phyloP scores from a whole-genome alignment of 2,329 filamentous ascomycete genomes.

The Zarea fungicola region DNA sequence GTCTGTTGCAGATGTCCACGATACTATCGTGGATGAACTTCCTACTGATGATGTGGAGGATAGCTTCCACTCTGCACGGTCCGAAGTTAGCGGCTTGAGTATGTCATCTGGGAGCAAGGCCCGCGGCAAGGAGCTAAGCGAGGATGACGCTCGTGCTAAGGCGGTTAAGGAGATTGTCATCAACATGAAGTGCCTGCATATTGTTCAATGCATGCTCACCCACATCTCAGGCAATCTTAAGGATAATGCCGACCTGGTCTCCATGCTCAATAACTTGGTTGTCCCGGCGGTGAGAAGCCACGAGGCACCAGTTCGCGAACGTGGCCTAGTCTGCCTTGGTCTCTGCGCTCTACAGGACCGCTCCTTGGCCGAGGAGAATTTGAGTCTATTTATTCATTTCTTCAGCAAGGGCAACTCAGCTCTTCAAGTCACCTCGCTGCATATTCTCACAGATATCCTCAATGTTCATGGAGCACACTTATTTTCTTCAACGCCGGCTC shows the following conservation, averaged over 20 bases:
- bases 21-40: constrained; percentile 76
- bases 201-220: constrained; percentile 94
- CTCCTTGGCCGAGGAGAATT: constrained; percentile 85
- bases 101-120: constrained; percentile 44
- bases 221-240: constrained; percentile 86
- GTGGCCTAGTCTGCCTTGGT: constrained; percentile 82
- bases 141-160: constrained; percentile 66
- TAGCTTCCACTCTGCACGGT: constrained; percentile 90
- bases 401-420: constrained; percentile 88
- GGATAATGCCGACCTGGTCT: constrained; percentile 83
- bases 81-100: constrained; percentile 68
- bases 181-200: constrained; percentile 97
- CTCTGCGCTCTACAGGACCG: constrained; percentile 88
- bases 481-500: constrained; percentile 57
- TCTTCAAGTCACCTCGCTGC: constrained; percentile 82
- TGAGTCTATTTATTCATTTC: constrained; percentile 91
- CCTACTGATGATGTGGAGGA: constrained; percentile 52
- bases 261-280: constrained; percentile 96
- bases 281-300: constrained; percentile 92
- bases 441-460: constrained; percentile 89
- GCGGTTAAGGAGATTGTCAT: constrained; percentile 88
- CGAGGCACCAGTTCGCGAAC: constrained; percentile 86
- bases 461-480: constrained; percentile 82
- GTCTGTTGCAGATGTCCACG: constrained; percentile 92
- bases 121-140: constrained; percentile 42